Base-by-base conservation (phyloP, 176 grass and related monocot species). In the Puya raimondii region DNA sequence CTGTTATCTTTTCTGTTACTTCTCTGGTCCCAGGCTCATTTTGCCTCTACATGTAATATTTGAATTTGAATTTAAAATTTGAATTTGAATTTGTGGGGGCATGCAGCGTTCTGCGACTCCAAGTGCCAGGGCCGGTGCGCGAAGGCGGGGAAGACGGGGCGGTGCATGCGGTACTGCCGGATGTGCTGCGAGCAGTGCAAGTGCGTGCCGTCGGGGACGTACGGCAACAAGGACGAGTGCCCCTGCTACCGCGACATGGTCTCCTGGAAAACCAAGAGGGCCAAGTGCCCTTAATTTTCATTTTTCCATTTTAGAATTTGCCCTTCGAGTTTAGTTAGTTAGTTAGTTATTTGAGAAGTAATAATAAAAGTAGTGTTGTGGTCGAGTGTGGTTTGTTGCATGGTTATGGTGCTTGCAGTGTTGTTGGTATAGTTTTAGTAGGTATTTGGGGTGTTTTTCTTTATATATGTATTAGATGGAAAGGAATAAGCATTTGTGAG, bases 201-300 rank as follows among this genome's bases (percentile, higher is more conserved):
- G 20, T 91, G 91, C 65, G 91, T 96, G 72, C 91, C 91, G 9
- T 91, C 85, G 16, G 88, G 88, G 12, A 86, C 88, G 3, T 33
- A 66, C n/a, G 91, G 88, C 1, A 84, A 84, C 85, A 91, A 88
- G 78, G 88, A 91, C 53, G 82, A 88, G 77, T 96, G 88, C 85
- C 82, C 91, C 2, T 96, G 91, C 72, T 96, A 96, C 80, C 67
- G 91, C 9, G 91, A 96, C 88, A 84, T 65, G 88, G 58, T 23
- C 50, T 79, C 80, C n/a, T 75, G 73, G 59, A 73, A 80, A 72
- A 83, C 14, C 64, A 54, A 61, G n/a, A 84, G 82, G 49, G 61
- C 91, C 50, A 88, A 91, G 70, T 96, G 91, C 82, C 91, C 91
- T 1, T 91, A 80, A 73, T 18, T 29, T n/a, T 23, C 16, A 14